phyloP scores from a whole-genome alignment of 2,329 filamentous ascomycete species.

The Ustulina deusta region DNA sequence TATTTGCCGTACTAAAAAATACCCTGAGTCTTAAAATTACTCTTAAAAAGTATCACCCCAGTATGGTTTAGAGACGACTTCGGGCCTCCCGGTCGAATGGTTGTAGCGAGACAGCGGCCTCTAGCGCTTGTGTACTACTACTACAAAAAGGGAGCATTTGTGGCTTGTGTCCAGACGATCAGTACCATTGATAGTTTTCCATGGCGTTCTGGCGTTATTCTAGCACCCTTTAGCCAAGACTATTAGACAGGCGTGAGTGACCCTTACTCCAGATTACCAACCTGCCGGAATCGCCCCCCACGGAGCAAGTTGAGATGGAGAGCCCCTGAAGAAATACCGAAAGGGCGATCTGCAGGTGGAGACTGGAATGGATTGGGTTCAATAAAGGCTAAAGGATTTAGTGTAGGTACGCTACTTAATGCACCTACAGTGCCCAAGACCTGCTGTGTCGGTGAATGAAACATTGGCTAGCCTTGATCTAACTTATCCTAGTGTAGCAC shows the following conservation, averaged over 20 bases:
- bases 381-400: conserved; percentile 4
- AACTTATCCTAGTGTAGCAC: conserved; percentile 17
- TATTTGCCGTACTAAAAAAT: no score
- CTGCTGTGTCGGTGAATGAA: conserved; percentile 3
- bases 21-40: background rate
- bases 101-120: background rate
- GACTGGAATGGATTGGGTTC: background rate
- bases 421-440: no score
- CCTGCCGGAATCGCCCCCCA: conserved; percentile 24
- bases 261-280: conserved; percentile 23
- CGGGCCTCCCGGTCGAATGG: background rate
- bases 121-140: background rate
- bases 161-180: background rate
- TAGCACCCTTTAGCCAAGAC: background rate
- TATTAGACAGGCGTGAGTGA: conserved; percentile 9
- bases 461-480: conserved; percentile 9
- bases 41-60: background rate
- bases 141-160: background rate
- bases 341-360: conserved; percentile 17
- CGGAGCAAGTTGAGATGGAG: background rate
- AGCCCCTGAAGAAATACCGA: conserved; percentile 13
- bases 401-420: background rate
- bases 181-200: background rate
- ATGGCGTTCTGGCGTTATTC: conserved; percentile 5
- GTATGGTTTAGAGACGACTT: background rate